phyloP scores from a whole-genome alignment of 768 basidiomycete species.

The Antrodiella citrinella region DNA sequence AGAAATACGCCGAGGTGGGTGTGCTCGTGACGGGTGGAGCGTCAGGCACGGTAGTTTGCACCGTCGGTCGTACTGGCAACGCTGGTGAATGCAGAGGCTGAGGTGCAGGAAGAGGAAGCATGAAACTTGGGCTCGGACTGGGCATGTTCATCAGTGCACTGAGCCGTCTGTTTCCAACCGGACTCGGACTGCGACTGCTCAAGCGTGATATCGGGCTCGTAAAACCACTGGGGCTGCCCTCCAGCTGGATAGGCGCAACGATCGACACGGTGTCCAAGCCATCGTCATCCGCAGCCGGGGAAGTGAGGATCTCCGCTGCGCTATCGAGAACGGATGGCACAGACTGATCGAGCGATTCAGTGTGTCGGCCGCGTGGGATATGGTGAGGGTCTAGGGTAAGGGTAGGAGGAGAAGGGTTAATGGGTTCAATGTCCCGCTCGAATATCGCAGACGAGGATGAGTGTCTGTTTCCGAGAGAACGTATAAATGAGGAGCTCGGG shows the following conservation, averaged over 20 bases:
- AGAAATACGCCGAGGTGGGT: constrained; percentile 43
- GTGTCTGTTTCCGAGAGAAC: constrained; percentile 27
- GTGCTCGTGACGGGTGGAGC: constrained; percentile 20
- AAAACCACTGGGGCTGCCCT: constrained; percentile 42
- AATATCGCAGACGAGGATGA: constrained; percentile 88
- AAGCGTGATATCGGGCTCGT: constrained; percentile 56
- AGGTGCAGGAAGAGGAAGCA: constrained; percentile 12
- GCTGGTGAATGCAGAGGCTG: constrained; percentile 11
- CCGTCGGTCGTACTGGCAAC: constrained; percentile 17
- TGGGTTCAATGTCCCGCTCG: constrained; percentile 82
- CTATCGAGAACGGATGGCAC: constrained; percentile 82
- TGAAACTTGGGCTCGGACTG: constrained; percentile 22
- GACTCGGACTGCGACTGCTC: constrained; percentile 64
- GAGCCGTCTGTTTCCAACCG: constrained; percentile 29
- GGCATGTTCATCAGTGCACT: constrained; percentile 43
- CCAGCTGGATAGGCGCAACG: constrained; percentile 42
- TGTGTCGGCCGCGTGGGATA: constrained; percentile 61
- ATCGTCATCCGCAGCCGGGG: constrained; percentile 25
- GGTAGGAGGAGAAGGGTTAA: constrained; percentile 32
- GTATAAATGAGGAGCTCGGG: constrained; percentile 7
- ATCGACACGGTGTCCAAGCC: constrained; percentile 54
- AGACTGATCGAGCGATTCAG: constrained; percentile 68
- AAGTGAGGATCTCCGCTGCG: constrained; percentile 66
- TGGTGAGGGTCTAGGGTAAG: constrained; percentile 56
- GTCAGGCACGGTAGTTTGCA: constrained; percentile 18